Base-by-base conservation (phyloP, 306 rosid genomes). In the Delonix regia region DNA sequence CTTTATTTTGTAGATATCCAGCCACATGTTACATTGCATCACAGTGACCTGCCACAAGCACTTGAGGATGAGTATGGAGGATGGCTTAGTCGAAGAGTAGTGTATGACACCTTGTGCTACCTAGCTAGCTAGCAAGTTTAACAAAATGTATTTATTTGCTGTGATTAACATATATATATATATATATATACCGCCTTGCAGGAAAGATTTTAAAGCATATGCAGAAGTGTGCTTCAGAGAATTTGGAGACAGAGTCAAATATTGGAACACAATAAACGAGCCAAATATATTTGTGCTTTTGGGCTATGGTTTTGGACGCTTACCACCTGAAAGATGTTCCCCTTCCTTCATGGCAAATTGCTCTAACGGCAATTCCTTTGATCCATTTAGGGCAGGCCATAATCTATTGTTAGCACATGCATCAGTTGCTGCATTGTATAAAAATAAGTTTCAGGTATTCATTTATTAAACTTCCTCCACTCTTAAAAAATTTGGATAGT, bases 61-160 rank as follows among this genome's bases (percentile, higher is more conserved):
- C 87, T 89, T 39, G 94, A 89, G 39, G 91, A 87, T 48, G 85
- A 82, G 15, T 89, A 89, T 55, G 88, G 87, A 70, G 93, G 91
- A 83, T 87, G 88, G 91, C 19, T 87, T 53, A 75, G 83, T 73
- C 75, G 63, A 71, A 76, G 63, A 36, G 52, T 86, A 36, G 79
- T 87, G 90, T 85, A 82, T 33, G 90, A 19, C 65, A 25, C 24
- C 7, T 24, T 56, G 34, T 24, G 66, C 66, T 27, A 60, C 19
- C 38, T 6, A 28, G 53, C n/a, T 2, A 34, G 38, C 5, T 3
- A 41, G 1, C 19, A n/a, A n/a, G n/a, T 15, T 16, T n/a, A 6
- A 11, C 18, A 6, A 15, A 48, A 15, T 15, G 6, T 2, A 10
- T 41, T 7, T 41, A 52, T n/a, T n/a, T 38, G 1, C 8, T 36